Base-by-base conservation (phyloP, 441 rosid genomes). In the Populus hybrid region DNA sequence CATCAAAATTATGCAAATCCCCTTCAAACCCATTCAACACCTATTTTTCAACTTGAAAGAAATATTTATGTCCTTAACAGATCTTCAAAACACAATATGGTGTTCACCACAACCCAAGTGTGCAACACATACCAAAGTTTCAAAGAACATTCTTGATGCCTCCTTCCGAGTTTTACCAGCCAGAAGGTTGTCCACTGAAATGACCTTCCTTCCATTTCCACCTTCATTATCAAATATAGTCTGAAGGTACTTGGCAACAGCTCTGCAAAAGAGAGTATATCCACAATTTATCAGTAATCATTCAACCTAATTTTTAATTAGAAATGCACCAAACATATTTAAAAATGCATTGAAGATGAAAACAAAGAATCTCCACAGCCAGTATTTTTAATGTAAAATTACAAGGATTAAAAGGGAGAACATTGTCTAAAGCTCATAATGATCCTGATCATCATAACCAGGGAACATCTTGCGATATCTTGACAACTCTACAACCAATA, bases 81-180 rank as follows among this genome's bases (percentile, higher is more conserved):
- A 18, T 53, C 61, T 53, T 53, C 61, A 24, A 42, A 21, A 10
- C 42, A 28, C 26, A 26, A 24, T 30, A 38, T 28, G 26, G 8
- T 12, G 8, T 11, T 5, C 10, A 21, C 9, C 6, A 4, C 6
- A 11, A 9, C 32, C n/a, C 5, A 18, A 24, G 73, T 72, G 28
- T 23, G 69, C 70, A 32, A 32, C 42, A 75, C 94, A 74, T 91
- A 97, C 99, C 98, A 97, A 85, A 72, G 98, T 90, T 83, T 97
- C 99, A n/a, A 97, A 97, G 80, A 97, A 97, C 99, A 97, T 88
- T 82, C 99, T 92, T 1, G 98, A 92, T 40, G 99, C 99, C 85
- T 97, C 99, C 85, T 93, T 97, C 72, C 98, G 97, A 63, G 99
- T 97, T 91, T 97, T 97, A 73, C 97, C 95, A 59, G 89, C 82